A percentile compares a stretch with the other conserved stretches of the same genome.
Conservation (phyloP, 1,139 yeast genomes). For the Saccharomyces hybrid region DNA sequence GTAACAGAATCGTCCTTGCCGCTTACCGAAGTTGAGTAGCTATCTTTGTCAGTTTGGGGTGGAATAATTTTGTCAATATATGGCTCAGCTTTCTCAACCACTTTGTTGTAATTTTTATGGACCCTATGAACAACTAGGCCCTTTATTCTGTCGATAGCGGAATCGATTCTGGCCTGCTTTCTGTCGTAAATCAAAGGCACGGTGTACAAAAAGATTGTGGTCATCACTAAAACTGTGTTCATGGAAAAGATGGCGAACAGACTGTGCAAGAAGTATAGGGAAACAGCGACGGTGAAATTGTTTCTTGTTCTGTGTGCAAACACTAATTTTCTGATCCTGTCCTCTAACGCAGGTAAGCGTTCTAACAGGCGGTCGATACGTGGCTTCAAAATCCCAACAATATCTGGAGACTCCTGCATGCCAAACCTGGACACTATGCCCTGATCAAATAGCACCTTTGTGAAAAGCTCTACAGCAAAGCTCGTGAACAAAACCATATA, state of each 20-base stretch:
- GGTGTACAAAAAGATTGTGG: slow-evolving; percentile 59
- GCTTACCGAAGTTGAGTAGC: neutral
- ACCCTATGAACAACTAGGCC: slow-evolving; percentile 18
- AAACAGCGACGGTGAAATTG: slow-evolving; percentile 17
- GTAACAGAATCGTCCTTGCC: neutral
- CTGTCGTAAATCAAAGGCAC: slow-evolving; percentile 63
- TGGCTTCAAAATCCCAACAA: slow-evolving; percentile 42
- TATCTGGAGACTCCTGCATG: slow-evolving; percentile 19
- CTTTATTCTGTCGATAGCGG: slow-evolving; percentile 51
- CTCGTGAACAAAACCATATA: slow-evolving; percentile 37
- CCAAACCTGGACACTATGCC: slow-evolving; percentile 52
- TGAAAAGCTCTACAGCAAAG: slow-evolving; percentile 61
- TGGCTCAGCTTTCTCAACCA: neutral
- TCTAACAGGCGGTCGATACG: slow-evolving; percentile 16
- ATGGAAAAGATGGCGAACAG: slow-evolving; percentile 67
- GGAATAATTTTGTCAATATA: neutral
- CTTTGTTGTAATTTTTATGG: neutral
- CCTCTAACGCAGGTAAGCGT: neutral
- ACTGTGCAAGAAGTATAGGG: no score
- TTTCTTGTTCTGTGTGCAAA: slow-evolving; percentile 17
- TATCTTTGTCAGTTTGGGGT: neutral
- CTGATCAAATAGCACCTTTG: slow-evolving; percentile 55
- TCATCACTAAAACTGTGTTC: slow-evolving; percentile 51
- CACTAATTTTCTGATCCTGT: neutral
- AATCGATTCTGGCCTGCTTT: slow-evolving; percentile 75